Percentiles rank a stretch among this genome's conserved stretches.
phyloP scores from a whole-genome alignment of 306 rosid species.

The Quercus ilex region DNA sequence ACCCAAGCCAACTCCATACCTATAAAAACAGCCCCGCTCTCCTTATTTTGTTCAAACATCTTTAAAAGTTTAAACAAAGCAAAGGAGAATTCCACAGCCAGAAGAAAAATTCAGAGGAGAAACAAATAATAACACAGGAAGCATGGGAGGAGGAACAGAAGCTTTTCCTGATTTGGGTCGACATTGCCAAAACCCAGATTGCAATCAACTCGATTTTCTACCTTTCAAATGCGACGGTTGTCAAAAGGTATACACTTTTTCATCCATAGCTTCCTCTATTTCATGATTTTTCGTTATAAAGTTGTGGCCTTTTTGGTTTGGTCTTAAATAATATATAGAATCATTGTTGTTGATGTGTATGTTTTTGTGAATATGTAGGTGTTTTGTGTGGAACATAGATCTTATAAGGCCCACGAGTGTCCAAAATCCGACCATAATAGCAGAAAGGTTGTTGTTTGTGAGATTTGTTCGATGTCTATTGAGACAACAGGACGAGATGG shows the following conservation, averaged over 20 bases:
- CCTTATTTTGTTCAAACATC: neutral
- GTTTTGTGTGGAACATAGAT: slow-evolving; percentile 79
- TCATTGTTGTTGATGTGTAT: neutral
- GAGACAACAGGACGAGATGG: slow-evolving; percentile 54
- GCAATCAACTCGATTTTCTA: slow-evolving; percentile 84
- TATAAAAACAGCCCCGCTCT: slow-evolving; percentile 6
- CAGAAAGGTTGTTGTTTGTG: slow-evolving; percentile 77
- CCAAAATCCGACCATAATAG: slow-evolving; percentile 67
- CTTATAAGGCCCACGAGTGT: slow-evolving; percentile 68
- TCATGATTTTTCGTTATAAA: neutral
- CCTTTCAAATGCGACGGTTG: slow-evolving; percentile 82
- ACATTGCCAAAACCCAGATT: slow-evolving; percentile 69
- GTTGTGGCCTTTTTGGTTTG: neutral
- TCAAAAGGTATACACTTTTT: slow-evolving; percentile 29
- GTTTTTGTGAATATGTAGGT: slow-evolving; percentile 32
- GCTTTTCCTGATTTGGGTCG: slow-evolving; percentile 89
- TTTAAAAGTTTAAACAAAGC: neutral
- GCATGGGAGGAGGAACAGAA: slow-evolving; percentile 86
- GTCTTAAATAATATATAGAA: too few relatives aligned
- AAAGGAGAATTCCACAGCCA: neutral
- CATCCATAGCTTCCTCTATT: neutral
- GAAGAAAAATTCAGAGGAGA: neutral
- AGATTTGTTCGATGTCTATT: slow-evolving; percentile 63
- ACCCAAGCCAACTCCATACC: slow-evolving; percentile 30
- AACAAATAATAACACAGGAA: too few relatives aligned